These are phyloP conservation scores for Fraxinus americana DNA, from an alignment of 257 asterid genomes.

Conservation along the genomic window DNA sequence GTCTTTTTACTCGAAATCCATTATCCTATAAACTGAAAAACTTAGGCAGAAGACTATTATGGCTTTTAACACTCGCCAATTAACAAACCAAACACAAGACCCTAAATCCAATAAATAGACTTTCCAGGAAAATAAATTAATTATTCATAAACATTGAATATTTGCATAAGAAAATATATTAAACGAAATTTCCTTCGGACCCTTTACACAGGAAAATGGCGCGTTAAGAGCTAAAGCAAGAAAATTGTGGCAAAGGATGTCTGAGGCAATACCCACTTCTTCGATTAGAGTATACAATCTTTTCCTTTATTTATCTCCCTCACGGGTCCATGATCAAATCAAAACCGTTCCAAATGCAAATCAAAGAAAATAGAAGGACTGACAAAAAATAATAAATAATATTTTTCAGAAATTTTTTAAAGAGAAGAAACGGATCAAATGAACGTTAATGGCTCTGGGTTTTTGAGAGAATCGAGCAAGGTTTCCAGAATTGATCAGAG, in stretches of 20 bases:
- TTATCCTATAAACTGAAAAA: slow-evolving; percentile 10
- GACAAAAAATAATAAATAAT: neutral
- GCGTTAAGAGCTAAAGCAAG: neutral
- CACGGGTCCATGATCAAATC: slow-evolving; percentile 35
- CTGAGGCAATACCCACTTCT: slow-evolving; percentile 44
- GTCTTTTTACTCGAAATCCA: slow-evolving; percentile 13
- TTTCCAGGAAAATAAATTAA: neutral
- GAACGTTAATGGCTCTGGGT: slow-evolving; percentile 35
- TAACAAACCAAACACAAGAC: neutral
- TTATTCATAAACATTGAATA: neutral
- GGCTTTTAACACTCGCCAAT: slow-evolving; percentile 1
- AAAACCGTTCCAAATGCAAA: slow-evolving; percentile 42
- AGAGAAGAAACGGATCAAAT: slow-evolving; percentile 12
- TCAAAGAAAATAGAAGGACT: slow-evolving; percentile 21
- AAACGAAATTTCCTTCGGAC: slow-evolving; percentile 5
- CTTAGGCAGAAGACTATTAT: neutral
- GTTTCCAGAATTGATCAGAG: neutral
- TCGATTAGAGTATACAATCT: slow-evolving; percentile 27
- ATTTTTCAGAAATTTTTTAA: slow-evolving; percentile 1
- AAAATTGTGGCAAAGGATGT: slow-evolving; percentile 9
- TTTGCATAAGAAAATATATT: neutral
- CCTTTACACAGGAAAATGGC: slow-evolving; percentile 2
- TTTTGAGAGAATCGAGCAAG: slow-evolving; percentile 33
- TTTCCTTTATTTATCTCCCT: slow-evolving; percentile 33
- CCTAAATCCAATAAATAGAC: slow-evolving; percentile 4